Conservation (phyloP, 176 grass and related monocot species). For the Luzula sylvatica region DNA sequence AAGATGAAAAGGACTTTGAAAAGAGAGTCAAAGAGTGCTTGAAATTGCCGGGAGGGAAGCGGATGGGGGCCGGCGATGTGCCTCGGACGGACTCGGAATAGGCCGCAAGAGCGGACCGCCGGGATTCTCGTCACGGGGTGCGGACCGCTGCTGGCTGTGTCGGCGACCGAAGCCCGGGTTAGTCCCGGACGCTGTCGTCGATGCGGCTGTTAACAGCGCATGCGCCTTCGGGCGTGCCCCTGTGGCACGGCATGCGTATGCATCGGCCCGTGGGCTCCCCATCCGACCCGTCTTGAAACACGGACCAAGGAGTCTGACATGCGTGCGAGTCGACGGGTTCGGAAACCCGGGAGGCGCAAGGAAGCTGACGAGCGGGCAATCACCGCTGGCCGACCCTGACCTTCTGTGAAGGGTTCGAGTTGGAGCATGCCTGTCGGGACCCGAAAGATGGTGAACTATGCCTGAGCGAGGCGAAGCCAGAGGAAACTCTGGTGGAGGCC, state of each 20-base stretch:
- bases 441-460: conserved; percentile 88
- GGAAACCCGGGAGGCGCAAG: conserved; percentile 35
- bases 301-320: conserved; percentile 75
- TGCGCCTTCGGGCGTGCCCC: too few relatives aligned
- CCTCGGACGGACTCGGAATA: conserved; percentile 11
- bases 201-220: too few relatives aligned
- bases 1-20: conserved; percentile 86
- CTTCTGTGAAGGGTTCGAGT: conserved; percentile 70
- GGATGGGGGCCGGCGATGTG: conserved; percentile 58
- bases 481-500: conserved; percentile 70
- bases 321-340: conserved; percentile 43
- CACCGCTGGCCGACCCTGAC: conserved; percentile 46
- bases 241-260: too few relatives aligned
- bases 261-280: conserved; percentile 37
- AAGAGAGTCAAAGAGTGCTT: conserved; percentile 86
- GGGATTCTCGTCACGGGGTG: conserved; percentile 1
- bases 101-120: background rate
- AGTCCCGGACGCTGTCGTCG: too few relatives aligned
- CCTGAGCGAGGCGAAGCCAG: conserved; percentile 42
- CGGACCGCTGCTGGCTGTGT: conserved; percentile 9
- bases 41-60: conserved; percentile 76
- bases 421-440: conserved; percentile 42
- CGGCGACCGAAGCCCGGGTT: too few relatives aligned
- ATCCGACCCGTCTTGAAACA: conserved; percentile 77
- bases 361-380: conserved; percentile 37